Percentiles rank a stretch among this genome's conserved stretches.
Conservation (phyloP, 805 yeast species). For the Danielia oregonensis region DNA sequence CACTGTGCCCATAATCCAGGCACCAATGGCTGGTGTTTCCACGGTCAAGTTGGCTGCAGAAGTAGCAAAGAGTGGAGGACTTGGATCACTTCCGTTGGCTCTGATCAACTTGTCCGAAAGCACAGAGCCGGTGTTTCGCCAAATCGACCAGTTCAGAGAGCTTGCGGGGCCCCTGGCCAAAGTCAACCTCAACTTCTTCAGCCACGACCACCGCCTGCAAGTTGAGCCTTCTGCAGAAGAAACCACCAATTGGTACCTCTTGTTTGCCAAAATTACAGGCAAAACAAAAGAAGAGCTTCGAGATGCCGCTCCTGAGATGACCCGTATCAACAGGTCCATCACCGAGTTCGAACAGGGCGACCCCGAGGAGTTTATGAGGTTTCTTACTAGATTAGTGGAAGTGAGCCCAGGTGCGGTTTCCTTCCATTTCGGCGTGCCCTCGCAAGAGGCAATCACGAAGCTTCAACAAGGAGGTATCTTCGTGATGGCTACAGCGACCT, state of each 20-base stretch:
- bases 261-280: slow-evolving; percentile 11
- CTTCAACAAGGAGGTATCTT: slow-evolving; percentile 36
- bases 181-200: slow-evolving; percentile 48
- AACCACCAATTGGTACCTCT: slow-evolving; percentile 19
- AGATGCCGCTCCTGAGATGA: neutral
- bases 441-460: slow-evolving; percentile 22
- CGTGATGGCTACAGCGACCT: slow-evolving; percentile 47
- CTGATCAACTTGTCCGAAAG: slow-evolving; percentile 25
- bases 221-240: slow-evolving; percentile 14
- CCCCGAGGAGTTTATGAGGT: slow-evolving; percentile 12
- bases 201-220: slow-evolving; percentile 29
- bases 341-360: slow-evolving; percentile 23
- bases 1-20: slow-evolving; percentile 46
- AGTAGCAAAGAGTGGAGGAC: slow-evolving; percentile 41
- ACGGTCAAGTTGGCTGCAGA: slow-evolving; percentile 43
- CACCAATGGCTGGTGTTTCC: slow-evolving; percentile 61
- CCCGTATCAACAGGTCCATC: slow-evolving; percentile 17
- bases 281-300: neutral
- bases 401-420: slow-evolving; percentile 43
- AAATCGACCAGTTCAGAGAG: slow-evolving; percentile 13
- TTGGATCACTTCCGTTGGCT: slow-evolving; percentile 48
- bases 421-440: slow-evolving; percentile 53
- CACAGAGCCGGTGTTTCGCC: slow-evolving; percentile 10
- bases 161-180: slow-evolving; percentile 9
- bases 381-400: slow-evolving; percentile 15